These are phyloP conservation scores for Termitomyces sp. DNA, from an alignment of 768 basidiomycete genomes.

Conservation along the genomic window DNA sequence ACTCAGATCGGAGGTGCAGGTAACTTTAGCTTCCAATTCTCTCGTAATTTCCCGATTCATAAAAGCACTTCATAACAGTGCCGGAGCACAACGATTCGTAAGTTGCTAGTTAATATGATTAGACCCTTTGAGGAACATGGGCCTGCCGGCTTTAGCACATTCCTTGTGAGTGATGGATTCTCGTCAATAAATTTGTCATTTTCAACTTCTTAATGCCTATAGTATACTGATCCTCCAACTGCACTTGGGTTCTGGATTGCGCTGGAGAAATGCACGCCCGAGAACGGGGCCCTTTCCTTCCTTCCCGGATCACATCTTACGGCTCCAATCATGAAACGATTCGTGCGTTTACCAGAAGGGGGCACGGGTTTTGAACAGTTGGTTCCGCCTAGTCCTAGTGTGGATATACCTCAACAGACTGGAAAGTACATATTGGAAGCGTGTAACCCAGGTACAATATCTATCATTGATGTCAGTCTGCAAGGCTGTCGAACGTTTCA, in stretches of 20 bases:
- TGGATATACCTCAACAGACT: constrained; percentile 22
- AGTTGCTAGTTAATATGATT: constrained; percentile 22
- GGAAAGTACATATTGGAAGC: constrained; percentile 61
- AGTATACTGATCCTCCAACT: constrained; percentile 90
- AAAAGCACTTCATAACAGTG: constrained; percentile 38
- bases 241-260: constrained; percentile 98
- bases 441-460: constrained; percentile 62
- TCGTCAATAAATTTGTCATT: neutral
- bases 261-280: constrained; percentile 77
- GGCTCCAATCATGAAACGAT: constrained; percentile 72
- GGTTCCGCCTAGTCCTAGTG: constrained; percentile 30
- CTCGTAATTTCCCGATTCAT: neutral
- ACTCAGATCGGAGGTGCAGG: constrained; percentile 90
- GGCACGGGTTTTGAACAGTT: constrained; percentile 85
- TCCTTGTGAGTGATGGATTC: constrained; percentile 46
- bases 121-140: neutral
- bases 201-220: neutral
- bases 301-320: constrained; percentile 85
- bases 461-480: neutral
- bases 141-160: constrained; percentile 46
- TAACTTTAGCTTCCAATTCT: constrained; percentile 23
- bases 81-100: constrained; percentile 93
- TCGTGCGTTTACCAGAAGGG: constrained; percentile 67
- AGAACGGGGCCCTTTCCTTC: constrained; percentile 85
- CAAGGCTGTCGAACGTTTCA: neutral